Base-by-base conservation (phyloP, 495 filamentous ascomycete species). In the Xylaria scruposa region DNA sequence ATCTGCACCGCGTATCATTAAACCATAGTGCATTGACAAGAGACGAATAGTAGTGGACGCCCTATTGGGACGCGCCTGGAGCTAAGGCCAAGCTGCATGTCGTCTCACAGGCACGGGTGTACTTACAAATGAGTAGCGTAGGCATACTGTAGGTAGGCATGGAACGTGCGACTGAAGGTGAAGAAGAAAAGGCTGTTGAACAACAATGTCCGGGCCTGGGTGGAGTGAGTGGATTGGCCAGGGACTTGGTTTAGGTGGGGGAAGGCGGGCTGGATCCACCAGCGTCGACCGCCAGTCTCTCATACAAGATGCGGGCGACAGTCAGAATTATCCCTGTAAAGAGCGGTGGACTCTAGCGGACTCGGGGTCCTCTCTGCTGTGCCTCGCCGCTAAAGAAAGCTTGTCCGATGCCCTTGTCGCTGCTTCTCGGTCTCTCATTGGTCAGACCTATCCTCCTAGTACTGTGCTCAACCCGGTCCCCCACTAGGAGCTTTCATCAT, bases 321-420 rank as follows among this genome's bases (percentile, higher is more conserved):
- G 71, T 73, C 60, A 67, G 68, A 78, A 78, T 70, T 12, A 79
- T 70, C 77, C 77, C 31, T 78, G 77, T 53, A 79, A 79, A 78
- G 74, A 78, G 77, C 77, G 77, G 77, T 79, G 77, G 77, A 24
- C 77, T 79, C 74, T 76, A 76, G 77, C 78, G 77, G 77, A 31
- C 77, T 79, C 74, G 77, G 77, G 76, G 76, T 77, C 76, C 75
- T 74, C 68, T 68, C 64, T 75, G 72, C 68, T 74, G 72, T 76
- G 73, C 76, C 73, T 78, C 77, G 77, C 77, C 77, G 77, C 77
- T 73, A 68, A 73, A 74, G 53, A 61, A 71, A 71, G 70, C 70
- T 71, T 71, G 70, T 71, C 70, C 61, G 49, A 21, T 36, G 40
- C 70, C 70, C 51, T 51, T 59, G 46, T 31, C 51, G 4, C 49